Percentiles rank a stretch among this genome's conserved stretches.
These are phyloP conservation scores for Yamadazyma tumulicola DNA, from an alignment of 805 yeast genomes.

Conservation along the genomic window DNA sequence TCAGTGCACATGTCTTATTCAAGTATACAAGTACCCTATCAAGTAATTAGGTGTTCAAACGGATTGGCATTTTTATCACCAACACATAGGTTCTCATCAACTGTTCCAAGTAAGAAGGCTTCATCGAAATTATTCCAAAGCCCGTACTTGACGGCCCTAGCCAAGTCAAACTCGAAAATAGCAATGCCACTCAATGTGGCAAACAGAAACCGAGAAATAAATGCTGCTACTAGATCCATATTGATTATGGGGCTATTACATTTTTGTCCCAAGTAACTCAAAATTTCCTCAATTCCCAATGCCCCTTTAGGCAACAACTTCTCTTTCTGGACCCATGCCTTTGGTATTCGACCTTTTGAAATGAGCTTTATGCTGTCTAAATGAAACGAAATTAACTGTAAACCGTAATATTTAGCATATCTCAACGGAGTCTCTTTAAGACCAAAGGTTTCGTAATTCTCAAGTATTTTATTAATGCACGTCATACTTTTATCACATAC, in stretches of 20 bases:
- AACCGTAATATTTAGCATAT: slow-evolving; percentile 3
- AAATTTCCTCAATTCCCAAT: slow-evolving; percentile 1
- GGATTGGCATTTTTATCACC: not conserved
- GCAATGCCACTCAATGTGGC: slow-evolving; percentile 4
- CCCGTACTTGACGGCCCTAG: slow-evolving; percentile 1
- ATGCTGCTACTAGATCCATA: not conserved
- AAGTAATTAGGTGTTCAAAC: no score
- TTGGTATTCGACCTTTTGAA: not conserved
- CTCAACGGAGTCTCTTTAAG: slow-evolving; percentile 2
- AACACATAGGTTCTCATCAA: slow-evolving; percentile 3
- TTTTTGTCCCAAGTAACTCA: not conserved
- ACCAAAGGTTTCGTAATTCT: not conserved
- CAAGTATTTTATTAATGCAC: slow-evolving; percentile 1
- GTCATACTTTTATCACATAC: not conserved
- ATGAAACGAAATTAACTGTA: slow-evolving; percentile 1
- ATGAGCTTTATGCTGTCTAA: not conserved
- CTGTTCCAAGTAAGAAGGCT: slow-evolving; percentile 3
- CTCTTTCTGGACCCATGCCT: not conserved
- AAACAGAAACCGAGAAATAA: slow-evolving; percentile 4
- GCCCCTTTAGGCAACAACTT: slow-evolving; percentile 5
- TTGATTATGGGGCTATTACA: not conserved
- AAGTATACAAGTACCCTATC: no score
- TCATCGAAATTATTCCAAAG: not conserved
- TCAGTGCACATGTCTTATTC: no score
- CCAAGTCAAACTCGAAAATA: slow-evolving; percentile 2